phyloP scores from a whole-genome alignment of 768 basidiomycete genomes.

The Podaxis mareebaensis region DNA sequence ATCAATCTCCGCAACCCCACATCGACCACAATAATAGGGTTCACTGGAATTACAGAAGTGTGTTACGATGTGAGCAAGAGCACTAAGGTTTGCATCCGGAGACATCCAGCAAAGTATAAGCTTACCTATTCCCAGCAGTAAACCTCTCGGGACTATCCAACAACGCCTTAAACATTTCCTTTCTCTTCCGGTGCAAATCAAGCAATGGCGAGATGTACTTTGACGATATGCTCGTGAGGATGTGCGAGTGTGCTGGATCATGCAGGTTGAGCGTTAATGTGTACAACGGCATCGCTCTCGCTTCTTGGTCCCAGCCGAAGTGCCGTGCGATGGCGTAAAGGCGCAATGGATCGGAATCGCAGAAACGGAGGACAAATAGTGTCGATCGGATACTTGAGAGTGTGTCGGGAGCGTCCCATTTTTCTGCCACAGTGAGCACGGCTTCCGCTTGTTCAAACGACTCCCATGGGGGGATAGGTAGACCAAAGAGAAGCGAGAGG shows the following conservation, averaged over 20 bases:
- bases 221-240: constrained; percentile 50
- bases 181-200: constrained; percentile 56
- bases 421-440: constrained; percentile 62
- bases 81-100: too few relatives aligned
- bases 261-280: constrained; percentile 56
- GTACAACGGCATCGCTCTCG: constrained; percentile 53
- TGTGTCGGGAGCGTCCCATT: constrained; percentile 70
- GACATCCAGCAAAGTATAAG: neutral
- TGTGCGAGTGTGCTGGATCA: constrained; percentile 39
- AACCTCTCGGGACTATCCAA: constrained; percentile 66
- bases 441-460: constrained; percentile 55
- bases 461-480: constrained; percentile 46
- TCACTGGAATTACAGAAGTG: constrained; percentile 21
- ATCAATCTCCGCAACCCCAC: constrained; percentile 51
- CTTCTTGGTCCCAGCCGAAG: constrained; percentile 62
- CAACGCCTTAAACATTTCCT: constrained; percentile 48
- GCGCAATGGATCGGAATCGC: constrained; percentile 44
- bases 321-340: constrained; percentile 59
- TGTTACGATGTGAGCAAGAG: neutral
- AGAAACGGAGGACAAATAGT: constrained; percentile 47
- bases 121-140: constrained; percentile 45
- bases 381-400: constrained; percentile 55
- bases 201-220: constrained; percentile 54
- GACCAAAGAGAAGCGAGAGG: constrained; percentile 58
- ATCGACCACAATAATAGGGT: constrained; percentile 51